Evolutionary conservation across 306 rosid species (phyloP).

Genomic region (Senna tora): DNA sequence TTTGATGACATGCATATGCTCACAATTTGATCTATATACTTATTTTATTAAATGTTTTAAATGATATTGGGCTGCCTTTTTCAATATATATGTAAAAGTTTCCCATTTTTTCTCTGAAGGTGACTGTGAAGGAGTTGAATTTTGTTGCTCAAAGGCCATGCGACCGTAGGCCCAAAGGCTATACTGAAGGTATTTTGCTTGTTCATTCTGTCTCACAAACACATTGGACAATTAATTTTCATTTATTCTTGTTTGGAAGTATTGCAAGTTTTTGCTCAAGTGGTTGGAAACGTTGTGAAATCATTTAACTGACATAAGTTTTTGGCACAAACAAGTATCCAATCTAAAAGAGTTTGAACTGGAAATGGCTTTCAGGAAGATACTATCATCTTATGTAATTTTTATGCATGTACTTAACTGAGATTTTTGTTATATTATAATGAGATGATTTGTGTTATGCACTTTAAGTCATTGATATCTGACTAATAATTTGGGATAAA

Average conservation of each 20-base stretch:
- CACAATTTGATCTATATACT: not conserved
- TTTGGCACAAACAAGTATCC: slow-evolving; percentile 18
- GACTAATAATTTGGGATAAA: slow-evolving; percentile 1
- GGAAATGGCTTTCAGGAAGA: slow-evolving; percentile 1
- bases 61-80: not conserved
- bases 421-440: not conserved
- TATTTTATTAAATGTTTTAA: not conserved
- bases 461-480: slow-evolving; percentile 9
- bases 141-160: slow-evolving; percentile 49
- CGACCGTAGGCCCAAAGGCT: slow-evolving; percentile 2
- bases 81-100: not conserved
- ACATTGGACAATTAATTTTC: not conserved
- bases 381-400: slow-evolving; percentile 7
- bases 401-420: slow-evolving; percentile 6
- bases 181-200: slow-evolving; percentile 44
- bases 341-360: not conserved
- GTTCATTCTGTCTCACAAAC: slow-evolving; percentile 6
- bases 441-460: slow-evolving; percentile 3
- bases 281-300: slow-evolving; percentile 9
- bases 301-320: not conserved
- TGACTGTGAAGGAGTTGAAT: slow-evolving; percentile 59
- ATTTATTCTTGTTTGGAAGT: slow-evolving; percentile 17
- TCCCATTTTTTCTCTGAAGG: slow-evolving; percentile 42
- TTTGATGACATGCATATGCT: not conserved
- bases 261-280: not conserved